A percentile compares a stretch with the other conserved stretches of the same genome.
Conservation (phyloP, 176 grass and related monocot genomes). For the barley (Hordeum vulgare) region MorexV3_pseudomolecules_assembly NC_058519.1:565396761-565397260, state of each 20-base stretch:
- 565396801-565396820: background rate
- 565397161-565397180: slow-evolving; percentile 34
- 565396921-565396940: background rate
- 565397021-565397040: background rate
- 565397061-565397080: background rate
- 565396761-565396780: background rate
- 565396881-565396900: no score
- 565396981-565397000: slow-evolving; percentile 3
- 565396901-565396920: background rate
- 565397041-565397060: slow-evolving; percentile 3
- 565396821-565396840: background rate
- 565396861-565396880: background rate
- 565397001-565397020: slow-evolving; percentile 15
- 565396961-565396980: background rate
- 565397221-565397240: background rate
- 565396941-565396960: background rate
- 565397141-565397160: slow-evolving; percentile 35
- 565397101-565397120: background rate
- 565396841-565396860: background rate
- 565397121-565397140: slow-evolving; percentile 35
- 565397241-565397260: background rate
- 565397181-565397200: slow-evolving; percentile 36
- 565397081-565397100: slow-evolving; percentile 9
- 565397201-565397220: background rate
- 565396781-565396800: background rate